Base-by-base conservation (phyloP, 1,284 basidiomycete genomes). In the Melampsora larici-populina region DNA sequence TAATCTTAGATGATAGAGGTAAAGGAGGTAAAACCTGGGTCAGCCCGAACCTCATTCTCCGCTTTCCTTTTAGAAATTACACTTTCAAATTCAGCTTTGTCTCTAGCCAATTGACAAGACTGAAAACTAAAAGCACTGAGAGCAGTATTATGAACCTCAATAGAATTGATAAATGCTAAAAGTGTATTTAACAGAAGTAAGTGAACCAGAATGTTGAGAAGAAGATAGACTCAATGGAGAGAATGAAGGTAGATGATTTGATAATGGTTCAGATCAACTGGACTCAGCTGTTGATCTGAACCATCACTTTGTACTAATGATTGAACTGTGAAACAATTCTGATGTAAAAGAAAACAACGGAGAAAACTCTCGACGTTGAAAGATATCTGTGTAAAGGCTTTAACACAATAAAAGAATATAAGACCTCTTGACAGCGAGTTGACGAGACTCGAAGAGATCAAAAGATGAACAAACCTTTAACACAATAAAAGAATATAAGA, bases 71-170 rank as follows among this genome's bases (percentile, higher is more conserved):
- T 93, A 81, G 88, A 87, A 76, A 95, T 85, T 81, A 90, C 90
- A 77, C 81, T 78, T 79, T 99, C 96, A 79, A 94, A 92, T 79
- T 89, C 89, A 55, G 88, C 86, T 83, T 90, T 97, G 88, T n/a
- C n/a, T n/a, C n/a, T n/a, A n/a, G n/a, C n/a, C n/a, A n/a, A n/a
- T n/a, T n/a, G n/a, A n/a, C n/a, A n/a, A n/a, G n/a, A n/a, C n/a
- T n/a, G n/a, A n/a, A n/a, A n/a, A n/a, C n/a, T n/a, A n/a, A n/a
- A n/a, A 84, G 97, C 97, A 80, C 93, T 92, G 82, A 94, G 91
- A 85, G 97, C 94, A 78, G 92, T 92, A 81, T 90, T 89, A 86
- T 94, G 93, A 79, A 87, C 88, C 84, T 95, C 93, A 80, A 97
- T 87, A 0, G 90, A 89, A 82, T 95, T 92, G 80, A 92, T 89